These are phyloP conservation scores for Sporisorium exsertum DNA, from an alignment of 1,284 basidiomycete genomes.

Conservation along the genomic window DNA sequence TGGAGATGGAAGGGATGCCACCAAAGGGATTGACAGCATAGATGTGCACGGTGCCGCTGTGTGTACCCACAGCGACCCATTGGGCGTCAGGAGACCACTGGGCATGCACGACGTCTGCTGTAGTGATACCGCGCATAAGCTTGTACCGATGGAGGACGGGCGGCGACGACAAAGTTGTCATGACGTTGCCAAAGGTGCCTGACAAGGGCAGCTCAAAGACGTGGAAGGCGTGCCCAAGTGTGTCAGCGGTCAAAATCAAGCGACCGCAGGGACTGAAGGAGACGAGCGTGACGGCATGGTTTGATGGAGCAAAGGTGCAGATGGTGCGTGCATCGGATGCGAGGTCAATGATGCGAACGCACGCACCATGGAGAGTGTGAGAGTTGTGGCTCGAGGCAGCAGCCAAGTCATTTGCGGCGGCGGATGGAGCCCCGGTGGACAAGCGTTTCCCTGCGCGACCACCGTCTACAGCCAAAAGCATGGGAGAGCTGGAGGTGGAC, in stretches of 20 bases:
- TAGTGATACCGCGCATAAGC: constrained; percentile 47
- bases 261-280: constrained; percentile 41
- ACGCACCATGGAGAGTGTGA: constrained; percentile 1
- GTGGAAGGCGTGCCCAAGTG: constrained; percentile 43
- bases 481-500: constrained; percentile 42
- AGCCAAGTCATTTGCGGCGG: neutral
- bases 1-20: constrained; percentile 31
- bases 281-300: constrained; percentile 19
- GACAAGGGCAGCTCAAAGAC: constrained; percentile 35
- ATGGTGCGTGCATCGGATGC: constrained; percentile 18
- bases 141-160: constrained; percentile 40
- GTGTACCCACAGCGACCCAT: constrained; percentile 46
- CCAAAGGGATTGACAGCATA: constrained; percentile 50
- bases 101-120: constrained; percentile 39
- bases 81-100: constrained; percentile 42
- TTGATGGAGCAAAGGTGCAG: constrained; percentile 37
- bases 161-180: neutral
- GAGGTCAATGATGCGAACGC: constrained; percentile 38
- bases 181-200: constrained; percentile 25
- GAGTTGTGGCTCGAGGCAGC: neutral
- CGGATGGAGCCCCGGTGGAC: constrained; percentile 9
- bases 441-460: constrained; percentile 16
- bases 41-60: constrained; percentile 45
- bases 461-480: constrained; percentile 24
- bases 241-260: constrained; percentile 36